These are phyloP conservation scores for Fusarium sp. DNA, from an alignment of 2,329 filamentous ascomycete species.

Conservation along the genomic window DNA sequence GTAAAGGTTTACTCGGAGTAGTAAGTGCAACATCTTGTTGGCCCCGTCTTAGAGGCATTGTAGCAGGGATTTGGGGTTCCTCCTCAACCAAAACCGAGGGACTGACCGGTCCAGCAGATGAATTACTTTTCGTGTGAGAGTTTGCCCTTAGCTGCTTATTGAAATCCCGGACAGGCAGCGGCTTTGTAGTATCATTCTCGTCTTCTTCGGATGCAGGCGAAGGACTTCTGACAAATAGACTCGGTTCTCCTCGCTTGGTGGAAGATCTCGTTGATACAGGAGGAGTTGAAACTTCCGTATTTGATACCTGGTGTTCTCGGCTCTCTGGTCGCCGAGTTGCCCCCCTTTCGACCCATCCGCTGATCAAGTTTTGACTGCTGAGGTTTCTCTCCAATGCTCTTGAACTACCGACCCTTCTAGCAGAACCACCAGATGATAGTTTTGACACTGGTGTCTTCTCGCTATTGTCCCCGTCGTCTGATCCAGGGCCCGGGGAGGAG, in stretches of 20 bases:
- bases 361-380: slow-evolving; percentile 53
- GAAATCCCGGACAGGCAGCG: slow-evolving; percentile 50
- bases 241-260: slow-evolving; percentile 12
- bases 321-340: slow-evolving; percentile 1
- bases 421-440: slow-evolving; percentile 21
- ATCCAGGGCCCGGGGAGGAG: slow-evolving; percentile 11
- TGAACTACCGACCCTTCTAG: slow-evolving; percentile 35
- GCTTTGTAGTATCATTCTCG: slow-evolving; percentile 34
- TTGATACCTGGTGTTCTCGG: background rate
- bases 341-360: slow-evolving; percentile 53
- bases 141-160: slow-evolving; percentile 49
- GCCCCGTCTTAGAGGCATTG: slow-evolving; percentile 14
- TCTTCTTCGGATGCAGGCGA: slow-evolving; percentile 28
- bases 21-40: background rate
- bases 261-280: background rate
- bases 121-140: background rate
- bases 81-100: background rate
- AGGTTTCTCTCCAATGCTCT: slow-evolving; percentile 40
- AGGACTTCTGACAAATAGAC: slow-evolving; percentile 27
- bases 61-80: slow-evolving; percentile 37
- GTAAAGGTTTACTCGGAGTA: slow-evolving; percentile 9
- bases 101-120: background rate
- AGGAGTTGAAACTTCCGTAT: background rate
- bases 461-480: slow-evolving; percentile 24
- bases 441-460: slow-evolving; percentile 7